Conservation (phyloP, 768 basidiomycete species). For the Serendipita indica region DNA sequence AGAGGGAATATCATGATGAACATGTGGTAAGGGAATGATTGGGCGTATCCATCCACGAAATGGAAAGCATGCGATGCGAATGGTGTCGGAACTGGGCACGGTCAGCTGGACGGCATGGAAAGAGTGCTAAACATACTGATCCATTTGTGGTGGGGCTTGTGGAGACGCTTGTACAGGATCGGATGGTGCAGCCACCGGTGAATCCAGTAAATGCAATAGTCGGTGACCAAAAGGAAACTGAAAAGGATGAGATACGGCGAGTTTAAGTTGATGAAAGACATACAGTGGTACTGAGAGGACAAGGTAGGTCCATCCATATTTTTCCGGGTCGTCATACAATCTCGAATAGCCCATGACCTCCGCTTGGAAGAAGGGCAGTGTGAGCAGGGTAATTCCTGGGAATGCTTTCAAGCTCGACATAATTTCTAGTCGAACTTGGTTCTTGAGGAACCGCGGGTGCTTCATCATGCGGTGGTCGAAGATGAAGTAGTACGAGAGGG, state of each 20-base stretch:
- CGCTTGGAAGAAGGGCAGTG: slow-evolving; percentile 85
- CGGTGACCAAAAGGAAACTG: slow-evolving; percentile 76
- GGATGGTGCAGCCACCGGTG: slow-evolving; percentile 84
- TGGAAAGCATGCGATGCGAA: slow-evolving; percentile 98
- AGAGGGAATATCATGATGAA: slow-evolving; percentile 84
- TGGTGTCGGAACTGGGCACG: slow-evolving; percentile 71
- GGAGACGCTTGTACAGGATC: slow-evolving; percentile 70
- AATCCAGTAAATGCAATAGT: slow-evolving; percentile 93
- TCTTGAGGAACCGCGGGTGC: slow-evolving; percentile 84
- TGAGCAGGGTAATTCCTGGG: slow-evolving; percentile 67
- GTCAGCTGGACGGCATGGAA: background rate
- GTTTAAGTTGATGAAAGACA: slow-evolving; percentile 19
- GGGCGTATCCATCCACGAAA: slow-evolving; percentile 83
- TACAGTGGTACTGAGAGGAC: slow-evolving; percentile 54
- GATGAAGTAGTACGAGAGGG: slow-evolving; percentile 64
- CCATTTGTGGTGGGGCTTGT: slow-evolving; percentile 99
- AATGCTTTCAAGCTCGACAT: slow-evolving; percentile 56
- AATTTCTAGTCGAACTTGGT: slow-evolving; percentile 68
- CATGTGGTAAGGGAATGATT: slow-evolving; percentile 90
- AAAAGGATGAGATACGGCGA: slow-evolving; percentile 12
- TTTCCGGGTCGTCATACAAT: slow-evolving; percentile 62
- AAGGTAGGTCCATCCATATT: slow-evolving; percentile 67
- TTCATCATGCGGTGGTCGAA: slow-evolving; percentile 94
- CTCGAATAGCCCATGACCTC: slow-evolving; percentile 77
- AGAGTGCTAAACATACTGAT: slow-evolving; percentile 45